phyloP scores from a whole-genome alignment of 1,284 basidiomycete genomes.

The Pisolithus thermaeus region DNA sequence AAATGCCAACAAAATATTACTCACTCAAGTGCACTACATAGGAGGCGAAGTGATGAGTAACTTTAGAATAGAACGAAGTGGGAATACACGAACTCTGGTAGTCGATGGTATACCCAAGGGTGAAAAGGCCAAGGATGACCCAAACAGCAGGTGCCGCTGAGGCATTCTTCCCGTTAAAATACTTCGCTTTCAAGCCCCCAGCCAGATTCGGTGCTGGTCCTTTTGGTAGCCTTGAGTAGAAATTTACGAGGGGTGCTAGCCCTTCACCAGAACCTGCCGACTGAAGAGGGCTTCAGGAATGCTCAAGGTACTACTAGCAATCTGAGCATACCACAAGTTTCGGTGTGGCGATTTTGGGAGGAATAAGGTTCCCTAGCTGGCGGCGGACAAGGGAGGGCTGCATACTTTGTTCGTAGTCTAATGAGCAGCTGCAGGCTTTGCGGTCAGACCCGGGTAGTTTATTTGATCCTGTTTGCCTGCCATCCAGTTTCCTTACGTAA shows the following conservation, averaged over 20 bases:
- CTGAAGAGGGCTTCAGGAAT: conserved; percentile 29
- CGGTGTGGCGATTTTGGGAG: conserved; percentile 93
- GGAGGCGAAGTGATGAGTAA: conserved; percentile 3
- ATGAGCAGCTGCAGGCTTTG: background rate
- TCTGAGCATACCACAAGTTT: conserved; percentile 65
- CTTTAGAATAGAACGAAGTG: conserved; percentile 2
- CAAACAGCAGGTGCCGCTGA: conserved; percentile 69
- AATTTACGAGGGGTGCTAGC: conserved; percentile 82
- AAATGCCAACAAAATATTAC: conserved; percentile 24
- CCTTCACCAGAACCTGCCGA: conserved; percentile 75
- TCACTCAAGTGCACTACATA: conserved; percentile 72
- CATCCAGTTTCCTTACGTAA: no score
- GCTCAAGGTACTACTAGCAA: background rate
- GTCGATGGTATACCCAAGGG: conserved; percentile 84
- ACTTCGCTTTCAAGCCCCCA: conserved; percentile 70
- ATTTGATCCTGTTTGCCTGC: background rate
- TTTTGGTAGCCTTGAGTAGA: conserved; percentile 92
- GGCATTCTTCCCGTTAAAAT: conserved; percentile 84
- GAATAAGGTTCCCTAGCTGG: conserved; percentile 77
- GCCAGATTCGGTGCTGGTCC: conserved; percentile 61
- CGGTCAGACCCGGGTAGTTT: background rate
- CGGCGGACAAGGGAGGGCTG: conserved; percentile 79
- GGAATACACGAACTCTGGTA: conserved; percentile 73
- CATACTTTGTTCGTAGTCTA: conserved; percentile 40
- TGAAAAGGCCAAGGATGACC: conserved; percentile 72